These are phyloP conservation scores for Rhodotorula taiwanensis DNA, from an alignment of 768 basidiomycete species.

Conservation along the genomic window DNA sequence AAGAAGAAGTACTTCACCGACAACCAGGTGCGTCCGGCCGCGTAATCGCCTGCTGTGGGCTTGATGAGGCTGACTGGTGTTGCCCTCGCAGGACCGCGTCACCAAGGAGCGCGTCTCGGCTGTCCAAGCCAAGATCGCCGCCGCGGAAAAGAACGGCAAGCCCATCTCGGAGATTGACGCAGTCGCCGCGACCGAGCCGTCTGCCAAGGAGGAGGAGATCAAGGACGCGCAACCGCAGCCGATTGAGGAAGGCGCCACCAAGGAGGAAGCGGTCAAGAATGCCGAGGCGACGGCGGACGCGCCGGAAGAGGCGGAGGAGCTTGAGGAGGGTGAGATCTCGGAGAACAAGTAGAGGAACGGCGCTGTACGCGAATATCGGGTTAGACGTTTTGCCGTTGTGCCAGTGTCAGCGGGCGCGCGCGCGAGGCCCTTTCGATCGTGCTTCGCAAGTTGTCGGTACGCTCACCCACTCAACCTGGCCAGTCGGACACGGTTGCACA, in stretches of 20 bases:
- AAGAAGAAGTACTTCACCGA: constrained; percentile 95
- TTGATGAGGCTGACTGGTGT: not conserved
- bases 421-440: too few relatives aligned
- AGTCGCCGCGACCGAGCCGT: constrained; percentile 7
- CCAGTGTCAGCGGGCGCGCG: too few relatives aligned
- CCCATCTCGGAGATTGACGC: constrained; percentile 3
- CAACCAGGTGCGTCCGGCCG: constrained; percentile 60
- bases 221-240: constrained; percentile 17
- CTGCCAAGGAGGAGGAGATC: constrained; percentile 8
- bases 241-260: constrained; percentile 3
- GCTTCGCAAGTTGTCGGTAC: too few relatives aligned
- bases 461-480: too few relatives aligned
- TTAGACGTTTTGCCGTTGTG: too few relatives aligned
- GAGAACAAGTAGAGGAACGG: not conserved
- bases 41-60: not conserved
- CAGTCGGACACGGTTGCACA: too few relatives aligned
- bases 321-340: not conserved
- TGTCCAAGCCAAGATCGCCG: constrained; percentile 60
- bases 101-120: constrained; percentile 38
- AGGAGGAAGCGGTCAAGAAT: constrained; percentile 15
- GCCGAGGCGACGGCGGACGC: not conserved
- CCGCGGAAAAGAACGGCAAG: constrained; percentile 53
- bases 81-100: constrained; percentile 34
- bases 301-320: not conserved
- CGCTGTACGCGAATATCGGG: too few relatives aligned